Evolutionary conservation across 148 eudicot genomes (phyloP).

Genomic region (Cornus florida): DNA sequence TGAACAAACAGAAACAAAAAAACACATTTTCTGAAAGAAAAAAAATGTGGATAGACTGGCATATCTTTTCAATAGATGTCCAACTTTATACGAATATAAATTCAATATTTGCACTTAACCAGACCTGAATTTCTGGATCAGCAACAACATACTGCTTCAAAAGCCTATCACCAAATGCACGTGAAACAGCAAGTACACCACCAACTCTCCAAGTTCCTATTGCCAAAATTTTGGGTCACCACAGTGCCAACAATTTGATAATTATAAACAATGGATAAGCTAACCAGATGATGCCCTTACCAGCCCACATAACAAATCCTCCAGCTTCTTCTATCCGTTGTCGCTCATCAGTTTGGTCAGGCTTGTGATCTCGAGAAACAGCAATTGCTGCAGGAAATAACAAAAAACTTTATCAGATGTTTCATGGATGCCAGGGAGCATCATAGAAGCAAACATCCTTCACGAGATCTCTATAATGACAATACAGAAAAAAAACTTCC

Average conservation of each 20-base stretch:
- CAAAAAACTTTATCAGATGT: background rate
- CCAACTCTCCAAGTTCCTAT: conserved; percentile 77
- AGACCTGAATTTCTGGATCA: conserved; percentile 61
- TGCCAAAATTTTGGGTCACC: conserved; percentile 10
- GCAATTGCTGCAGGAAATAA: conserved; percentile 70
- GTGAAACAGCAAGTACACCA: conserved; percentile 98
- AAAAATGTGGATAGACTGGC: too few species aligned
- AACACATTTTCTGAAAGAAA: background rate
- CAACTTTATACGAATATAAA: too few species aligned
- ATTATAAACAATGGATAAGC: background rate
- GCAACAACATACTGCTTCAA: conserved; percentile 96
- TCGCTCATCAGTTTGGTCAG: conserved; percentile 97
- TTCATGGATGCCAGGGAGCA: background rate
- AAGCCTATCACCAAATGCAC: conserved; percentile 94
- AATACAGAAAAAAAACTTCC: too few species aligned
- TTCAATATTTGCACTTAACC: too few species aligned
- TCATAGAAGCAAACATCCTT: background rate
- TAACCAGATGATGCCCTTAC: conserved; percentile 23
- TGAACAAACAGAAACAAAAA: too few species aligned
- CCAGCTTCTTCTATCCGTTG: conserved; percentile 97
- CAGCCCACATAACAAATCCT: conserved; percentile 99
- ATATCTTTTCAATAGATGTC: too few species aligned
- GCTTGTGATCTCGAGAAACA: conserved; percentile 98
- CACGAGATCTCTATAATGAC: too few species aligned
- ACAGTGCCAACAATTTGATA: too few species aligned